Base-by-base conservation (phyloP, 495 filamentous ascomycete species). In the Cercophora samala region DNA sequence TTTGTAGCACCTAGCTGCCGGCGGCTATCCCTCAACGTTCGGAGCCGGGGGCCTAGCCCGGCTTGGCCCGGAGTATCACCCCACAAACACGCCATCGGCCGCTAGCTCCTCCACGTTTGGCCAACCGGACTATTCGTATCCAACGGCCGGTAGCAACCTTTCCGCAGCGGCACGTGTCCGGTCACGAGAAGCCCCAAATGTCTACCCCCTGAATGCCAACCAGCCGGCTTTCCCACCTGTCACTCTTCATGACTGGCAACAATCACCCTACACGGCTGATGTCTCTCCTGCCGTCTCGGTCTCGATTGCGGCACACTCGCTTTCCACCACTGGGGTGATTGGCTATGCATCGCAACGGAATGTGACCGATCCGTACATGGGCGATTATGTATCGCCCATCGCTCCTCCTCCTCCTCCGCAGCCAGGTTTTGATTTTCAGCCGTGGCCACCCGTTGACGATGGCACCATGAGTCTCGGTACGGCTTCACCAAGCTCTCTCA, bases 341-440 rank as follows among this genome's bases (percentile, higher is more conserved):
- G 54, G 53, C 18, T 63, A 63, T 42, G 37, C 53, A n/a, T 58
- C 63, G 22, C 62, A 63, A 23, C 64, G 25, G 19, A 37, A 5
- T 37, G 54, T 32, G 13, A 55, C 62, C 17, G 62, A 63, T 21
- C 62, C 62, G 21, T 69, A 61, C n/a, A 37, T 62, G 25, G 61
- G 51, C 25, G 64, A 58, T 13, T 71, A 64, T 64, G 60, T 71
- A 24, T 64, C 69, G 29, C 59, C 68, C 24, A 37, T 26, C 29
- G 42, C 29, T 46, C 24, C 60, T 42, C 51, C 26, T 9, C 54
- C 29, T 46, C 24, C 60, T 25, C 51, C 29, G n/a, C 53, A 25
- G 23, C 53, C 29, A 5, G 24, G 53, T 5, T 53, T 60, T 22
- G 68, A 66, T 4, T 58, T 22, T 25, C 61, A 51, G 21, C 54